These are phyloP conservation scores for Irpex sp. DNA, from an alignment of 1,284 basidiomycete species.

Conservation along the genomic window DNA sequence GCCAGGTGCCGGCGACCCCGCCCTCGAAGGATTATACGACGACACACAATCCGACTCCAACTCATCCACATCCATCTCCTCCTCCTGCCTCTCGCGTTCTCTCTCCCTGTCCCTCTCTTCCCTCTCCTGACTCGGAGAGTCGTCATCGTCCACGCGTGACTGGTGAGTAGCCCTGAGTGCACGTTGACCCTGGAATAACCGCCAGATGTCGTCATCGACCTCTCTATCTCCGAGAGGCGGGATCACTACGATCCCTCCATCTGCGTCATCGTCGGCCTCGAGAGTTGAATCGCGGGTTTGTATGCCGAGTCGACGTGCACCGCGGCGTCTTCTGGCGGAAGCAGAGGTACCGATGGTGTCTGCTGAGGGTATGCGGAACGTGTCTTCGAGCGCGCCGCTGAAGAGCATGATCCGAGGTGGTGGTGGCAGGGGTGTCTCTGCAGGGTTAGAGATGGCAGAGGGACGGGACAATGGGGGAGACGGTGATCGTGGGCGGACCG, in stretches of 20 bases:
- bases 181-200: constrained; percentile 41
- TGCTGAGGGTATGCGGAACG: constrained; percentile 42
- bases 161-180: constrained; percentile 20
- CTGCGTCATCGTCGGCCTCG: constrained; percentile 28
- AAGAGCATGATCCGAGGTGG: constrained; percentile 38
- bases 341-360: constrained; percentile 13
- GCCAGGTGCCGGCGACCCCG: constrained; percentile 37
- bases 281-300: constrained; percentile 11
- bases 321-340: constrained; percentile 8
- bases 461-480: constrained; percentile 18
- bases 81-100: constrained; percentile 17
- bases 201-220: constrained; percentile 56
- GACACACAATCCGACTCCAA: constrained; percentile 39
- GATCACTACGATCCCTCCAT: constrained; percentile 41
- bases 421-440: constrained; percentile 16
- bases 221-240: constrained; percentile 51
- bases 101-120: constrained; percentile 31
- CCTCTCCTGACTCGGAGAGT: constrained; percentile 11
- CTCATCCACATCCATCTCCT: constrained; percentile 38
- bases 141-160: constrained; percentile 16
- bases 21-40: constrained; percentile 40
- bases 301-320: constrained; percentile 11
- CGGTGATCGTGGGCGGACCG: constrained; percentile 21
- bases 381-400: constrained; percentile 43
- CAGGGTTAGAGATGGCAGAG: constrained; percentile 4